Base-by-base conservation (phyloP, 2,329 filamentous ascomycete species). In the Penicillium psychrosexuale region DNA sequence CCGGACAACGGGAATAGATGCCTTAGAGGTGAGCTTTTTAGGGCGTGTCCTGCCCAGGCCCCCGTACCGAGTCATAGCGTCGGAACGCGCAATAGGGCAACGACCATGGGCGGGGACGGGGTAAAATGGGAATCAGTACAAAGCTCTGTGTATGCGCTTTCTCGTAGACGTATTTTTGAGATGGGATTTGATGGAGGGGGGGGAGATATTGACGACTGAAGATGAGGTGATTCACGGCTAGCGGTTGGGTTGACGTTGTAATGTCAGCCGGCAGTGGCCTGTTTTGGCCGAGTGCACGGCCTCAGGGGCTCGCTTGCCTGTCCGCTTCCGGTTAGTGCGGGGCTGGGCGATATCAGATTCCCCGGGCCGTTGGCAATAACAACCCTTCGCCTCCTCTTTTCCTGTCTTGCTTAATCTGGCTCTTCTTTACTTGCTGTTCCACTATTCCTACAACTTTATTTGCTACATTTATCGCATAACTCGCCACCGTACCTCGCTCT, bases 11-110 rank as follows among this genome's bases (percentile, higher is more conserved):
- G 87, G 87, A 71, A 97, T 86, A 67, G 86, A 86, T 73, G 91
- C 91, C 80, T 96, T 96, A 70, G 89, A 85, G 77, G 88, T 94
- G 76, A 97, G 84, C 82, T 97, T 97, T 70, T 78, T 78, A 38
- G 76, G 76, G 69, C 76, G 75, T 70, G 76, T 78, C 71, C 76
- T 74, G 70, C 74, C 75, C 71, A 77, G 65, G 67, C 71, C 73
- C 70, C 71, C 68, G 71, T 75, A 71, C 70, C 73, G 69, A 69
- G 73, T 76, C 71, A 77, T 77, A 70, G 69, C 70, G 72, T 71
- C 65, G 70, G 70, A 58, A 65, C 68, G 71, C 66, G 66, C 63
- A 69, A 65, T 61, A 67, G 59, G 61, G 63, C 64, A 69, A 66
- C 62, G 61, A 71, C 67, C 73, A 74, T 74, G 69, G 70, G 73